These are phyloP conservation scores for Elaeis oleifera DNA, from an alignment of 202 grass and related monocot species.

Conservation along the genomic window DNA sequence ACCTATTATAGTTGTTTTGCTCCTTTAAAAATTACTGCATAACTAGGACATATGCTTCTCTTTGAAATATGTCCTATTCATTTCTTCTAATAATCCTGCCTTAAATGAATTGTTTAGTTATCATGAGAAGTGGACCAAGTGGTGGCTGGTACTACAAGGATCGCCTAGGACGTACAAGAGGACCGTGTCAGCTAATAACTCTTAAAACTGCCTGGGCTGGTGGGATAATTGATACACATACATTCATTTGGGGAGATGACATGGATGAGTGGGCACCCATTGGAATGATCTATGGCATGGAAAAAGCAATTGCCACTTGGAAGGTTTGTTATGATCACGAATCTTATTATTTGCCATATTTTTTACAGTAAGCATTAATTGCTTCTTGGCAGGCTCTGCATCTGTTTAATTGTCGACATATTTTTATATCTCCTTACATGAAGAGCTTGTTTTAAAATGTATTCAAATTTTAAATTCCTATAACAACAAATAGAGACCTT, in stretches of 20 bases:
- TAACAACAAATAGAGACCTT: too few relatives aligned
- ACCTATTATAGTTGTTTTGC: too few relatives aligned
- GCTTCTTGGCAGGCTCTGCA: too few relatives aligned
- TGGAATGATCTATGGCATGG: constrained; percentile 32
- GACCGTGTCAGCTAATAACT: constrained; percentile 29
- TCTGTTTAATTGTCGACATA: too few relatives aligned
- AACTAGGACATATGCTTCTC: too few relatives aligned
- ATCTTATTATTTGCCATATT: neutral
- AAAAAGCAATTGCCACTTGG: constrained; percentile 37
- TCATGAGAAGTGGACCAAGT: constrained; percentile 25
- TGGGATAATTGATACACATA: constrained; percentile 31
- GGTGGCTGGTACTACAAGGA: constrained; percentile 37
- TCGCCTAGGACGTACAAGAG: constrained; percentile 26
- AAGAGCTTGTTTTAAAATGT: too few relatives aligned
- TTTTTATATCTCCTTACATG: too few relatives aligned
- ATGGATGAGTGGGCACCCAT: constrained; percentile 35
- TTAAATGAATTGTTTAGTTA: constrained; percentile 15
- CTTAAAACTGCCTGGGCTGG: constrained; percentile 40
- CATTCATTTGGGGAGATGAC: constrained; percentile 33
- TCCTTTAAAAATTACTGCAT: too few relatives aligned
- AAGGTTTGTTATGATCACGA: constrained; percentile 15
- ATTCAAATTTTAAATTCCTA: too few relatives aligned
- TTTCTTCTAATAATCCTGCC: too few relatives aligned
- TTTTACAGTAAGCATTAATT: neutral
- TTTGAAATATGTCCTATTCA: too few relatives aligned